Conservation (phyloP, 495 filamentous ascomycete genomes). For the Amphirosellinia nigrospora region DNA sequence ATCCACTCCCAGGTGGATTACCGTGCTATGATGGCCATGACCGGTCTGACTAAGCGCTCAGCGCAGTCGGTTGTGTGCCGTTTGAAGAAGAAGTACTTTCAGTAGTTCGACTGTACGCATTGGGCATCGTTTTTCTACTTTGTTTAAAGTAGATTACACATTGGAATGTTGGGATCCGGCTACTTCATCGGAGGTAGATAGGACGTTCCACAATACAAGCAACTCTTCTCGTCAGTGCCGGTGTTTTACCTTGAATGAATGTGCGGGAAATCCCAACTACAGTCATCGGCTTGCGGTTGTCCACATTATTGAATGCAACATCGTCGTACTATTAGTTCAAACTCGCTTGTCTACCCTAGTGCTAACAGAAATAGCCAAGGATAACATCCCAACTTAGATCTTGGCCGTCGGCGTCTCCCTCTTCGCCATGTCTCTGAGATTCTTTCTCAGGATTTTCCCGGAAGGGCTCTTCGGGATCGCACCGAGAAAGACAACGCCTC, state of each 20-base stretch:
- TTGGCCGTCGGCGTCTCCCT: constrained; percentile 29
- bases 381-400: constrained; percentile 16
- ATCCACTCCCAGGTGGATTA: background rate
- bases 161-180: too few species aligned
- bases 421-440: constrained; percentile 48
- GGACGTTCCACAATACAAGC: background rate
- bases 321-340: background rate
- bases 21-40: background rate
- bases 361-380: background rate
- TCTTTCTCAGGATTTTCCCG: constrained; percentile 81
- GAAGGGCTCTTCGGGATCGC: constrained; percentile 79
- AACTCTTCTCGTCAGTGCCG: background rate
- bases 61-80: background rate
- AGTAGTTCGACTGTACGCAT: background rate
- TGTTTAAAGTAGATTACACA: too few species aligned
- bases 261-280: background rate
- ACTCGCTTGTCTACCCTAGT: background rate
- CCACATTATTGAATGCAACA: background rate
- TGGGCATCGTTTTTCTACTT: background rate
- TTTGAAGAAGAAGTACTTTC: background rate
- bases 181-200: background rate
- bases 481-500: constrained; percentile 78
- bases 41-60: background rate
- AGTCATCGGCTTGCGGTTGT: background rate
- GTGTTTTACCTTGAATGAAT: background rate